Conservation (phyloP, 306 rosid genomes). For the Ormosia semicastrata region DNA sequence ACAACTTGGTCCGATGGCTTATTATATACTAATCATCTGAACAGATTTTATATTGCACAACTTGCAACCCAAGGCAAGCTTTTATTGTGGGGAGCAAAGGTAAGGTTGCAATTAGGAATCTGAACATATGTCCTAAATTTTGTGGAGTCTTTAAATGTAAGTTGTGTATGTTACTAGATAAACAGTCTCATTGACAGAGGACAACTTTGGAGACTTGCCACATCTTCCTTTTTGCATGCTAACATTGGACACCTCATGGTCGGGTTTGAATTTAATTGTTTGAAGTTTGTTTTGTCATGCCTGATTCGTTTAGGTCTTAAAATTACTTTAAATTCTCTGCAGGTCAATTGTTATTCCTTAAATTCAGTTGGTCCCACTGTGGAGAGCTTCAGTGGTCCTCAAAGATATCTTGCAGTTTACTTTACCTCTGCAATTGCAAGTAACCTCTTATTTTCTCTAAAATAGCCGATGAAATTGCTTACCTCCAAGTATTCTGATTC, state of each 20-base stretch:
- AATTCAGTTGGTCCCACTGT: conserved; percentile 83
- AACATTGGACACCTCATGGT: conserved; percentile 87
- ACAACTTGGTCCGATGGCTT: not conserved
- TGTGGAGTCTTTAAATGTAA: conserved; percentile 12
- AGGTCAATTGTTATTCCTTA: conserved; percentile 86
- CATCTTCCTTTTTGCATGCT: conserved; percentile 88
- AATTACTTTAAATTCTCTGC: conserved; percentile 6
- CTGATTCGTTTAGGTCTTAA: conserved; percentile 3
- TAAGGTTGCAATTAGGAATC: conserved; percentile 32
- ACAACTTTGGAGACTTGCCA: conserved; percentile 84
- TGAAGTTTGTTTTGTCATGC: conserved; percentile 15
- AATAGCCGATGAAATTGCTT: conserved; percentile 45
- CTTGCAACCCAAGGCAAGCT: conserved; percentile 70
- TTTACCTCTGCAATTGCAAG: conserved; percentile 83
- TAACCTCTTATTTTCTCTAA: conserved; percentile 59
- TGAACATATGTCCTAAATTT: not conserved
- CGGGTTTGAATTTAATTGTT: conserved; percentile 22
- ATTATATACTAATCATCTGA: conserved; percentile 20
- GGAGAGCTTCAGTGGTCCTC: conserved; percentile 77
- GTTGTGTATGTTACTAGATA: conserved; percentile 43
- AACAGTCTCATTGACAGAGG: conserved; percentile 78
- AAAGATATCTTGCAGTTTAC: conserved; percentile 79
- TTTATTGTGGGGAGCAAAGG: conserved; percentile 93
- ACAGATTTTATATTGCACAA: conserved; percentile 71
- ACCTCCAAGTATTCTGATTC: conserved; percentile 49